Evolutionary conservation across 2,329 filamentous ascomycete genomes (phyloP).

Genomic region (Cordyceps militaris): DNA sequence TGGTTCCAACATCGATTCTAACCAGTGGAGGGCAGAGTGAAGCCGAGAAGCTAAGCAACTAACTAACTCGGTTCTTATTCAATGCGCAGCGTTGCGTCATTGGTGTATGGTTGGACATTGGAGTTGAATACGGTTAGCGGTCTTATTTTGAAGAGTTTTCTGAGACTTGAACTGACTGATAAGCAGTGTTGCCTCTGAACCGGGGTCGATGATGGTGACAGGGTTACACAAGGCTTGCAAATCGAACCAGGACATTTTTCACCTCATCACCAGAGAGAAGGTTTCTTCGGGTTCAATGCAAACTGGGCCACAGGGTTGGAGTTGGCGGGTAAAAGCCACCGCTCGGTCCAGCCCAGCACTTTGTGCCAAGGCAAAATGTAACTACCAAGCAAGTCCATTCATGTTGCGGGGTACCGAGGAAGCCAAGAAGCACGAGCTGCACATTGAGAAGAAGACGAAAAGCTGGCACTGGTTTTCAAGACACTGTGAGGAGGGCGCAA

Average conservation of each 20-base stretch:
- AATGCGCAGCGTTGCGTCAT: neutral
- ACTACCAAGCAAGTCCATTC: neutral
- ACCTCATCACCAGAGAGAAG: neutral
- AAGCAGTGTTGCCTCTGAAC: neutral
- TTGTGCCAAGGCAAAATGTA: neutral
- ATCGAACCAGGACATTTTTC: neutral
- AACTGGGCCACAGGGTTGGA: neutral
- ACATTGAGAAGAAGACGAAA: neutral
- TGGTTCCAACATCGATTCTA: neutral
- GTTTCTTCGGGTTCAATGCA: neutral
- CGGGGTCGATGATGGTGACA: too few relatives aligned
- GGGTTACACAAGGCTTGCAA: neutral
- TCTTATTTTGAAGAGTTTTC: neutral
- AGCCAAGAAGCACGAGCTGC: neutral
- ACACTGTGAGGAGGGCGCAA: neutral
- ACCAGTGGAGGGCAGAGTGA: neutral
- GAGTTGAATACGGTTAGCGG: too few relatives aligned
- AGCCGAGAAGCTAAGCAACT: neutral
- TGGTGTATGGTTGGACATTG: too few relatives aligned
- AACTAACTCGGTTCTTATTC: neutral
- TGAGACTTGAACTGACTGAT: neutral
- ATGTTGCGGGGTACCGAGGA: conserved; percentile 4
- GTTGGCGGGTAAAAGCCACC: neutral
- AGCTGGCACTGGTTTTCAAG: neutral
- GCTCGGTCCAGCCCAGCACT: neutral